Conservation (phyloP, 345 rosid species). For the Aquilaria malaccensis region DNA sequence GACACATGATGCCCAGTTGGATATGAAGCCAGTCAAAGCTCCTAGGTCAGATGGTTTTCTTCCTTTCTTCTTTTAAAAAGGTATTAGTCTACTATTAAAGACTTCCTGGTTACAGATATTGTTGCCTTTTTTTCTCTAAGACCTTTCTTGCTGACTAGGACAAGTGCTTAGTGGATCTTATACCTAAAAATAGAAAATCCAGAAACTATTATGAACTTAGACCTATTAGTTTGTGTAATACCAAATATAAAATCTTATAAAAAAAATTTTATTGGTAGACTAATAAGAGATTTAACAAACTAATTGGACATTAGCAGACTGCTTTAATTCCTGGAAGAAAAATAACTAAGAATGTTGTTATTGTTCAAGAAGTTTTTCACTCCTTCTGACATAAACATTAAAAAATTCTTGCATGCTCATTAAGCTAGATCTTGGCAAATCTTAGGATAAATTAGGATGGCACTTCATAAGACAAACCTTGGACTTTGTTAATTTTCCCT, state of each 20-base stretch:
- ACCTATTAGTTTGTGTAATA: neutral
- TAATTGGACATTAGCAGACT: neutral
- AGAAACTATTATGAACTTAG: neutral
- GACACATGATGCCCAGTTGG: neutral
- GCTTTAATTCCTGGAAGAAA: neutral
- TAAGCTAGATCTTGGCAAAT: neutral
- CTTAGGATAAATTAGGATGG: neutral
- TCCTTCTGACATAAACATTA: neutral
- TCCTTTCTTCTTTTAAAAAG: neutral
- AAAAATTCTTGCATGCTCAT: neutral
- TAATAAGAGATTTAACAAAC: neutral
- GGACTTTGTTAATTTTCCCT: neutral
- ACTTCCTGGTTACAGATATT: neutral
- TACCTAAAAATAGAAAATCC: neutral
- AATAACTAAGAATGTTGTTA: constrained; percentile 9
- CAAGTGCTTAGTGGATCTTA: neutral
- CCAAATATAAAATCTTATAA: neutral
- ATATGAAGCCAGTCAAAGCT: neutral
- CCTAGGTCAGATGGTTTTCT: neutral
- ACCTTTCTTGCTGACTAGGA: neutral
- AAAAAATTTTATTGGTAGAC: neutral
- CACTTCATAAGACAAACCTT: neutral
- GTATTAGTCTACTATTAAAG: neutral
- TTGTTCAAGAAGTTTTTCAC: constrained; percentile 8
- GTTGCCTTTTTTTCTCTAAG: neutral